These are phyloP conservation scores for Penicillium coffeae DNA, from an alignment of 495 filamentous ascomycete genomes.

Conservation along the genomic window DNA sequence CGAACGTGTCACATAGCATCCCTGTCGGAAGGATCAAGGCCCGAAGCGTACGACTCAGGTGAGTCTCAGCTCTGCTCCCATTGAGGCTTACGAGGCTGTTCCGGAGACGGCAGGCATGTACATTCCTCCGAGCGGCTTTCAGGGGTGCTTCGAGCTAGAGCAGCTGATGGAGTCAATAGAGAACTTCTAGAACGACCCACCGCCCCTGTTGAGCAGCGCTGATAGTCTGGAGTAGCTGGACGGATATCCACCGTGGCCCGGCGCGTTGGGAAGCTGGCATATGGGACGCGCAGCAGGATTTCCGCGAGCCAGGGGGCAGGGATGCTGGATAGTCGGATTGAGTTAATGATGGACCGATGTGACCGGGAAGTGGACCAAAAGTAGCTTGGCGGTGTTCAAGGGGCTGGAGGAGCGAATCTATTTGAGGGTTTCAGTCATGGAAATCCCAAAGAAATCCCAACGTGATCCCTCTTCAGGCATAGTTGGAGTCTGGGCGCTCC, in stretches of 20 bases:
- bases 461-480: too few species aligned
- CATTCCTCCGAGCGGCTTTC: too few species aligned
- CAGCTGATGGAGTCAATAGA: not conserved
- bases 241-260: not conserved
- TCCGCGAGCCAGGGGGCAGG: constrained; percentile 9
- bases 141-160: not conserved
- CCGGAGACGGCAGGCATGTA: not conserved
- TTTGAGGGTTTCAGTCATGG: too few species aligned
- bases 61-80: not conserved
- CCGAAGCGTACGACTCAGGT: not conserved
- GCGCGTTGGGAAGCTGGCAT: constrained; percentile 5
- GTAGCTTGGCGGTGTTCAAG: not conserved
- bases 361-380: constrained; percentile 13
- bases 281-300: not conserved
- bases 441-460: too few species aligned
- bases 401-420: not conserved
- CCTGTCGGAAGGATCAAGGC: not conserved
- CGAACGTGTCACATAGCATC: constrained; percentile 2
- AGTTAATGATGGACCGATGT: constrained; percentile 1
- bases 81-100: not conserved
- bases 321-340: constrained; percentile 1
- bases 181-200: constrained; percentile 4
- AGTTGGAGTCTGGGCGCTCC: not conserved
- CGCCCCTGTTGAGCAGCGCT: not conserved
- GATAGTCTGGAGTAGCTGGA: not conserved